Conservation (phyloP, 805 yeast species). For the Kazachstania martiniae region DNA sequence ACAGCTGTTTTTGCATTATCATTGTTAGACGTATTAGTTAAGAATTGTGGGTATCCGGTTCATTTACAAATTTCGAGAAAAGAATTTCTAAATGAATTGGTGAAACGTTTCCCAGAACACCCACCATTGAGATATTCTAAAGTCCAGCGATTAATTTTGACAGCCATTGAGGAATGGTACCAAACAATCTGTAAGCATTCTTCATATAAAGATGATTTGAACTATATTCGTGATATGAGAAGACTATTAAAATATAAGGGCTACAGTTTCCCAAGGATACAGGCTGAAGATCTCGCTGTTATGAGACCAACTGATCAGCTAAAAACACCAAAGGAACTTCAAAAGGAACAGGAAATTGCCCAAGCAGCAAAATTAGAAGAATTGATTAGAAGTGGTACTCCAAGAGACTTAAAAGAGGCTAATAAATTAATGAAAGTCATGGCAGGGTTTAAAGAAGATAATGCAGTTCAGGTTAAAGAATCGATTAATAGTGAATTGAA, state of each 20-base stretch:
- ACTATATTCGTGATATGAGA: conserved; percentile 92
- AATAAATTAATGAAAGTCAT: conserved; percentile 92
- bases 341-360: conserved; percentile 84
- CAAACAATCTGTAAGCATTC: conserved; percentile 88
- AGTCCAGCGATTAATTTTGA: conserved; percentile 74
- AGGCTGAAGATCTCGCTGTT: conserved; percentile 85
- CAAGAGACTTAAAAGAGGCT: conserved; percentile 91
- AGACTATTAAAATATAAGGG: conserved; percentile 83
- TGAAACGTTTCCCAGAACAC: conserved; percentile 85
- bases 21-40: conserved; percentile 78
- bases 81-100: conserved; percentile 88
- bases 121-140: conserved; percentile 81
- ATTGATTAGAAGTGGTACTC: conserved; percentile 87
- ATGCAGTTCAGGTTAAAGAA: conserved; percentile 50
- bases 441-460: conserved; percentile 94
- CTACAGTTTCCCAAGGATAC: conserved; percentile 84
- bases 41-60: conserved; percentile 96
- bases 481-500: conserved; percentile 77
- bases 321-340: conserved; percentile 81
- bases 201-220: conserved; percentile 82
- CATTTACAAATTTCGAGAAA: conserved; percentile 91
- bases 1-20: conserved; percentile 76
- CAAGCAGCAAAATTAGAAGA: conserved; percentile 94
- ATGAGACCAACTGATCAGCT: conserved; percentile 80
- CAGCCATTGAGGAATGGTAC: conserved; percentile 94